Base-by-base conservation (phyloP, 306 rosid genomes). In the Delonix regia region DNA sequence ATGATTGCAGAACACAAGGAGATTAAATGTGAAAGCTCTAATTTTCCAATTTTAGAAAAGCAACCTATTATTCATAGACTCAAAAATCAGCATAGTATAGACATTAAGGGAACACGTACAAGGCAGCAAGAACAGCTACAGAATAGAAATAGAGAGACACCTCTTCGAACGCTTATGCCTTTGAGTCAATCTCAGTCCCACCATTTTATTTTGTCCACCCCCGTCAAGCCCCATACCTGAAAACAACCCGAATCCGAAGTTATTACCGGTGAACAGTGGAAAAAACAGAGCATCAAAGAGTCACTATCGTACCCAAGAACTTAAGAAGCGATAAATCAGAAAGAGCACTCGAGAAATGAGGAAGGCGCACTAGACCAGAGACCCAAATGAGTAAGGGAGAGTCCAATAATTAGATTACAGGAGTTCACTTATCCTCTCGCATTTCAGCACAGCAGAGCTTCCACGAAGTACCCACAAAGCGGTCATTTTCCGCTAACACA, bases 101-200 rank as follows among this genome's bases (percentile, higher is more conserved):
- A 63, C 45, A 69, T 69, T 18, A 69, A 85, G 79, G 13, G 74
- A 83, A 44, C 74, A 27, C 74, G 57, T 57, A 70, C 71, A 56
- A 49, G 48, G 72, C 45, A 87, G 84, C 47, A 82, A 24, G 33
- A 59, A 38, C 78, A 49, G 34, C 62, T 34, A 47, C 8, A 69
- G 59, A 44, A 7, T 24, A 41, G 36, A 82, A 76, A 65, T 25
- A 61, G 68, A 85, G 24, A 69, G 44, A 48, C 56, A 94, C 98
- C 99, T 95, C 85, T 80, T 85, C 30, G 96, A 95, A 81, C 98
- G 97, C 75, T 81, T 92, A 86, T 85, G 99, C 47, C 75, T 80
- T 73, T 91, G 78, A 69, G 82, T 83, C 67, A 89, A 84, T 82
- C 78, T 86, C 75, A 89, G 84, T 66, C 87, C 91, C 48, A 85